phyloP scores from a whole-genome alignment of 192 early-diverging fungal species.

The Paraglomus occultum region DNA sequence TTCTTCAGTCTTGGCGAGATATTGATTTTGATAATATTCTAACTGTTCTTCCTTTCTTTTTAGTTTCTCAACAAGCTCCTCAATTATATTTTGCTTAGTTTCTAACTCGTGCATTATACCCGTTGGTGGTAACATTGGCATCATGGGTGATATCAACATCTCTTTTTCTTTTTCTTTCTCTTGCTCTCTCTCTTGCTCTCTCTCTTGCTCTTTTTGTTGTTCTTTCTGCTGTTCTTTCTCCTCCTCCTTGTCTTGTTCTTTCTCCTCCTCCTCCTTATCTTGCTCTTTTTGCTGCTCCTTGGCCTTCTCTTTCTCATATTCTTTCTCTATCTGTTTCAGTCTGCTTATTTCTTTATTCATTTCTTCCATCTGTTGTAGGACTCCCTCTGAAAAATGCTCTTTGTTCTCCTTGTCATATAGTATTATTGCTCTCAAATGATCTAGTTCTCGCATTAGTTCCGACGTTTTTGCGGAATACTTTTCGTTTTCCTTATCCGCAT shows the following conservation, averaged over 20 bases:
- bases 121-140: neutral
- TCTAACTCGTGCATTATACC: slow-evolving; percentile 21
- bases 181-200: neutral
- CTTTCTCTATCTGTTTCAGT: slow-evolving; percentile 21
- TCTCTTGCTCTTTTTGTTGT: slow-evolving; percentile 13
- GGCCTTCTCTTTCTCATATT: slow-evolving; percentile 2
- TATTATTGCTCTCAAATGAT: slow-evolving; percentile 1
- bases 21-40: slow-evolving; percentile 31
- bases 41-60: slow-evolving; percentile 28
- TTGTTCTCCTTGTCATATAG: slow-evolving; percentile 7
- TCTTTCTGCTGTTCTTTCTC: slow-evolving; percentile 12
- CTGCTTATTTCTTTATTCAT: slow-evolving; percentile 25
- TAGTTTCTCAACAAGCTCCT: slow-evolving; percentile 25
- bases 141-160: neutral
- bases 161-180: too few relatives aligned
- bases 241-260: slow-evolving; percentile 1
- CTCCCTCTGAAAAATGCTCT: slow-evolving; percentile 9
- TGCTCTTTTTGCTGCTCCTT: slow-evolving; percentile 12
- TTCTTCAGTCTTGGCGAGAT: slow-evolving; percentile 28
- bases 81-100: slow-evolving; percentile 24
- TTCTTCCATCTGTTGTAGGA: slow-evolving; percentile 22
- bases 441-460: slow-evolving; percentile 8
- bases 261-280: neutral
- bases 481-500: slow-evolving; percentile 2
- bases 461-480: neutral